These are phyloP conservation scores for Alternaria longipes DNA, from an alignment of 2,329 filamentous ascomycete genomes.

Conservation along the genomic window DNA sequence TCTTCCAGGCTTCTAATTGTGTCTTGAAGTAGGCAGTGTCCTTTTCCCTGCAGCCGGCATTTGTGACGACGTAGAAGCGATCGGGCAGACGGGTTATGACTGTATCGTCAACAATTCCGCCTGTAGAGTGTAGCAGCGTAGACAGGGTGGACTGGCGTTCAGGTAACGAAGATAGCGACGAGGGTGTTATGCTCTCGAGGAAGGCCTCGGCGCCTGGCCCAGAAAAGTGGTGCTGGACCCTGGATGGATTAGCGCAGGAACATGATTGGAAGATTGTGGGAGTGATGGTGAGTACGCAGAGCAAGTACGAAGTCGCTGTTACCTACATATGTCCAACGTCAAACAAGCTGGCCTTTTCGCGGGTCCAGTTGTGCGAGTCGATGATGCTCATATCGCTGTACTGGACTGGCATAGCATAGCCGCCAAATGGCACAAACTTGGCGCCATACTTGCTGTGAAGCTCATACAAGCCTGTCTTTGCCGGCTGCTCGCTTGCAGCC, in stretches of 20 bases:
- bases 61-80: slow-evolving; percentile 91
- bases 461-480: slow-evolving; percentile 78
- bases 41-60: slow-evolving; percentile 90
- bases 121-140: slow-evolving; percentile 78
- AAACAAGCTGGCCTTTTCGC: slow-evolving; percentile 87
- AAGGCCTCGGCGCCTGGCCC: slow-evolving; percentile 83
- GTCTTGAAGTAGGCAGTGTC: slow-evolving; percentile 79
- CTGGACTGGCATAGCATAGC: slow-evolving; percentile 91
- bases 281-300: not conserved
- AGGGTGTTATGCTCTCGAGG: slow-evolving; percentile 84
- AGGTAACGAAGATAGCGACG: slow-evolving; percentile 70
- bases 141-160: slow-evolving; percentile 81
- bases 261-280: not conserved
- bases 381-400: slow-evolving; percentile 80
- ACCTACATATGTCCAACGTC: slow-evolving; percentile 94
- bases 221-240: slow-evolving; percentile 82
- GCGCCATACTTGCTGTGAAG: slow-evolving; percentile 80
- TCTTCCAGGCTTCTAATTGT: slow-evolving; percentile 67
- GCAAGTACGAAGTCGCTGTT: not conserved
- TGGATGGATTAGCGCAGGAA: slow-evolving; percentile 35
- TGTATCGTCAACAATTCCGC: slow-evolving; percentile 94
- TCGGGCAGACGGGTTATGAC: slow-evolving; percentile 78
- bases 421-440: slow-evolving; percentile 97
- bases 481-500: slow-evolving; percentile 43
- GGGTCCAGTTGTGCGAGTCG: slow-evolving; percentile 90